These are phyloP conservation scores for Neurospora sp. DNA, from an alignment of 495 filamentous ascomycete genomes.

Conservation along the genomic window DNA sequence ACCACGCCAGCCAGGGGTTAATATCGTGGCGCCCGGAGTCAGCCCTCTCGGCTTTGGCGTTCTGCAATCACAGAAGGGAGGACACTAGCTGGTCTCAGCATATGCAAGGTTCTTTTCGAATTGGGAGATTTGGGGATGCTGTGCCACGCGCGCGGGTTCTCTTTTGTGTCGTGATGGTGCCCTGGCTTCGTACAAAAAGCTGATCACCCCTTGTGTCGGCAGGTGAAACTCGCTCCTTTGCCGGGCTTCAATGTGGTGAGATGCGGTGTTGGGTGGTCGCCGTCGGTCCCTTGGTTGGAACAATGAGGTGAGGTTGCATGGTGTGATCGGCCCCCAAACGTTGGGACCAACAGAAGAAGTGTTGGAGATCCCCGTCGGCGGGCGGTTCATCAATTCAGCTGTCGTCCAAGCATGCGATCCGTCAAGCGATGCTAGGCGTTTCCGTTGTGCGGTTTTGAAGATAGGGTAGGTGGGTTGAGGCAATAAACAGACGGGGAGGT, in stretches of 20 bases:
- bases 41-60: neutral
- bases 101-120: slow-evolving; percentile 7
- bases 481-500: neutral
- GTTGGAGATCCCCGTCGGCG: neutral
- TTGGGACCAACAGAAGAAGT: neutral
- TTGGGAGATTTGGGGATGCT: neutral
- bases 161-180: neutral
- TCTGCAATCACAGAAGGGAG: neutral
- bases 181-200: neutral
- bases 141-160: slow-evolving; percentile 1
- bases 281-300: neutral
- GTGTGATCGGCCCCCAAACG: neutral
- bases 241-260: neutral
- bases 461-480: neutral
- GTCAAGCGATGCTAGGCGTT: neutral
- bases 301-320: neutral
- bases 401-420: neutral
- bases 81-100: neutral
- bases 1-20: neutral
- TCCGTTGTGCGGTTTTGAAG: neutral
- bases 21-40: neutral
- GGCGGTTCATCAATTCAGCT: neutral
- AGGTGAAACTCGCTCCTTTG: neutral
- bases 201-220: neutral
- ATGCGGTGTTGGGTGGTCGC: neutral